These are phyloP conservation scores for Venturia effusa DNA, from an alignment of 2,329 filamentous ascomycete genomes.

Conservation along the genomic window DNA sequence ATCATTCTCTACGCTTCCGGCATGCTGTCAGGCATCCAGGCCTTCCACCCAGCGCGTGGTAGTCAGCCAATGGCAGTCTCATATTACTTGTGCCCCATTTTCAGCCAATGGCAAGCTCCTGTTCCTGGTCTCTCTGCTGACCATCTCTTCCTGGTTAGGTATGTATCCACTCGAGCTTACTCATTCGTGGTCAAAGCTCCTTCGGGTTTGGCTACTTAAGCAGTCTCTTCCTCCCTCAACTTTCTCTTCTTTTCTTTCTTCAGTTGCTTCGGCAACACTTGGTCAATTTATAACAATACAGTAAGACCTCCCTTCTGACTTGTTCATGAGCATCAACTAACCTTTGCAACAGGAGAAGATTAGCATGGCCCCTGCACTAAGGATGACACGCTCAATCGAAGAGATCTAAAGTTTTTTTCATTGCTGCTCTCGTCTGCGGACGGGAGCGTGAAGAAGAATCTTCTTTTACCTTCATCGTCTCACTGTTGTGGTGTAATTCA, in stretches of 20 bases:
- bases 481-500: background rate
- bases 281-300: conserved; percentile 4
- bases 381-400: conserved; percentile 86
- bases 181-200: background rate
- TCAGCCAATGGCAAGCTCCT: too few species aligned
- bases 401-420: conserved; percentile 41
- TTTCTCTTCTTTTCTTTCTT: background rate
- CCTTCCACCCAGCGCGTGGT: background rate
- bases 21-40: background rate
- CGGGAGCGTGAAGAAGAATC: background rate
- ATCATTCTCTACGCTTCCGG: background rate
- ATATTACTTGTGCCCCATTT: background rate
- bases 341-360: conserved; percentile 30
- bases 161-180: background rate
- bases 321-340: too few species aligned
- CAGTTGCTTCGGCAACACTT: background rate
- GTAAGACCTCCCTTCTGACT: conserved; percentile 12
- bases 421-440: background rate
- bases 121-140: too few species aligned
- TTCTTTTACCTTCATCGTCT: background rate
- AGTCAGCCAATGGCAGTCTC: background rate
- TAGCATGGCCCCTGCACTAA: conserved; percentile 63
- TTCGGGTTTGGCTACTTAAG: background rate
- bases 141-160: too few species aligned
- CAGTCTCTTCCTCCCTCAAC: background rate